Base-by-base conservation (phyloP, 148 eudicot species). In the Dysphania ambrosioides region DNA sequence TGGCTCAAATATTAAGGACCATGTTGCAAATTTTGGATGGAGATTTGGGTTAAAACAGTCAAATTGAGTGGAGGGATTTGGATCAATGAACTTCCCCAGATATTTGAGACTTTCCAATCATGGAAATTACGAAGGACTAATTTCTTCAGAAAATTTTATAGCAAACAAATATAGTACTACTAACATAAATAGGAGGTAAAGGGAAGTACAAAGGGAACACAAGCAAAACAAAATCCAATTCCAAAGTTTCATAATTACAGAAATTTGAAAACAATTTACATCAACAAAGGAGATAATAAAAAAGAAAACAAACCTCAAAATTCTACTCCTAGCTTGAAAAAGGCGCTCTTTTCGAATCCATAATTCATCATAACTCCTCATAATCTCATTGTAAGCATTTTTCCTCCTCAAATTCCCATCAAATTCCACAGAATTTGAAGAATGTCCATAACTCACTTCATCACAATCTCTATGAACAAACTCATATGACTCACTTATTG, bases 291-390 rank as follows among this genome's bases (percentile, higher is more conserved):
- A 41, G 32, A 41, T 27, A 67, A 16, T 4, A 38, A 1, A 38
- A 2, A 3, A 75, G 59, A 59, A 30, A 75, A 35, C 61, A 70
- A 65, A 89, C 97, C 93, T 91, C 80, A 89, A 83, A 29, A 89
- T 77, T 85, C 76, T 84, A 31, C 64, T 78, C 73, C 84, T 91
- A 26, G 88, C 89, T 75, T 81, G 89, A 70, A 84, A 72, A 79
- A 89, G 77, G 21, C 80, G 58, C 57, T 75, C 80, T n/a, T 59
- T 78, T 29, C 85, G 66, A 55, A 34, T 55, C 78, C 61, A 75
- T 41, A 83, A 65, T 32, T 76, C 88, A 73, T 80, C 85, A 78
- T 89, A 88, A 66, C 75, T 84, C 78, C 49, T 79, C 81, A 84
- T 70, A 79, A 87, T 79, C 63, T 84, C 83, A 31, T 57, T 67